Evolutionary conservation across 2,329 filamentous ascomycete genomes (phyloP).

Genomic region (Hirsutella minnesotensis): DNA sequence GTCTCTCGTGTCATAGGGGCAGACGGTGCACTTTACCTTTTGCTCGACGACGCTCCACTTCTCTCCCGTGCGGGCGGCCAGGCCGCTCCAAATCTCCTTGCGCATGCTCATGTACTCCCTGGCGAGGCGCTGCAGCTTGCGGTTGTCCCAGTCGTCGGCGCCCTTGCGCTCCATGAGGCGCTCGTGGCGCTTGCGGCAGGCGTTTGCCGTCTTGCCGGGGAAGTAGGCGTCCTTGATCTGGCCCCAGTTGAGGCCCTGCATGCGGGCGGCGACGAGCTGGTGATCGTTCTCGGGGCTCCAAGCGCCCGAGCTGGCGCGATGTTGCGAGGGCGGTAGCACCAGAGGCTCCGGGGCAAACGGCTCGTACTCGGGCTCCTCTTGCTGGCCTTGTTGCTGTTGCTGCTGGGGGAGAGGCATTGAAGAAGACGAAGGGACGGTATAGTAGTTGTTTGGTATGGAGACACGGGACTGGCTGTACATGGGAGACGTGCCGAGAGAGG

Average conservation of each 20-base stretch:
- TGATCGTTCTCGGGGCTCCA: slow-evolving; percentile 70
- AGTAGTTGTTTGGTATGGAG: slow-evolving; percentile 27
- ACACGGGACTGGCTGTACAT: slow-evolving; percentile 31
- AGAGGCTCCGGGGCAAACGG: slow-evolving; percentile 22
- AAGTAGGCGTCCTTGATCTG: slow-evolving; percentile 70
- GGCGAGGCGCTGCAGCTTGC: slow-evolving; percentile 63
- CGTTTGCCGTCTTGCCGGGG: slow-evolving; percentile 66
- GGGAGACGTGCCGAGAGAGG: slow-evolving; percentile 28
- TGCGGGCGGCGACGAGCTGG: slow-evolving; percentile 57
- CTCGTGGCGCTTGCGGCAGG: slow-evolving; percentile 83
- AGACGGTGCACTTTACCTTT: slow-evolving; percentile 41
- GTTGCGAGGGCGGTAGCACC: slow-evolving; percentile 31
- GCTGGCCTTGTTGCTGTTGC: slow-evolving; percentile 11
- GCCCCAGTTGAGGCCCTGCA: slow-evolving; percentile 70
- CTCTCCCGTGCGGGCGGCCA: slow-evolving; percentile 68
- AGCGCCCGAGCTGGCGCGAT: slow-evolving; percentile 48
- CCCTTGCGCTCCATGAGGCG: slow-evolving; percentile 66
- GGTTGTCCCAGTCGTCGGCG: slow-evolving; percentile 66
- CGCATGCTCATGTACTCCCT: slow-evolving; percentile 70
- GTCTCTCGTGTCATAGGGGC: background rate
- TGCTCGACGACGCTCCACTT: slow-evolving; percentile 62
- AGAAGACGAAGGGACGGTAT: slow-evolving; percentile 21
- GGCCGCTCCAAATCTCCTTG: slow-evolving; percentile 68
- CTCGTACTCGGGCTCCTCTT: slow-evolving; percentile 23
- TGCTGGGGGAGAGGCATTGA: slow-evolving; percentile 19